A percentile compares a stretch with the other conserved stretches of the same genome.
phyloP scores from a whole-genome alignment of 163 green algal genomes.

The Prototheca wickerhamii region DNA sequence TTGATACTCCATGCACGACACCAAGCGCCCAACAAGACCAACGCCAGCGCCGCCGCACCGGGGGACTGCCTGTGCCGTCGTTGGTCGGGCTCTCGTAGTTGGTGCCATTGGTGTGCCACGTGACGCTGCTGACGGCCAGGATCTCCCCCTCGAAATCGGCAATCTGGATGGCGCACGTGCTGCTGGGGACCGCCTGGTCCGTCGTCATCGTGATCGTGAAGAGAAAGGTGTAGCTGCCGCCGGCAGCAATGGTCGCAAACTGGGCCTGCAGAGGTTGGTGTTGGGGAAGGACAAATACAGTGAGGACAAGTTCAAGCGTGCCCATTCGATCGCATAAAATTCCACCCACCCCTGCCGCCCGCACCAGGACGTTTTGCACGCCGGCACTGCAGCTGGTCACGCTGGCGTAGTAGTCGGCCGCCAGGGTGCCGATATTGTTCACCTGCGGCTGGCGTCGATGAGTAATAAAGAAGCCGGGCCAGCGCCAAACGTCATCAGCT shows the following conservation, averaged over 20 bases:
- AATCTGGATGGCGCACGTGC: slow-evolving; percentile 32
- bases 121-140: slow-evolving; percentile 21
- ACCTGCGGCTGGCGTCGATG: slow-evolving; percentile 42
- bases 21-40: no score
- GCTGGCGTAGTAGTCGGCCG: slow-evolving; percentile 41
- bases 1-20: no score
- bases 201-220: slow-evolving; percentile 43
- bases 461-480: no score
- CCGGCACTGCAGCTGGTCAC: slow-evolving; percentile 18
- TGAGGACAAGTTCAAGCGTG: no score
- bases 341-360: neutral
- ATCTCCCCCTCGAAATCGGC: slow-evolving; percentile 4
- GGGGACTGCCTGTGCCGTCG: neutral
- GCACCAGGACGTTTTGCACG: neutral
- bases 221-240: neutral
- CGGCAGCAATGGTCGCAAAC: neutral
- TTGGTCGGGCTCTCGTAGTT: slow-evolving; percentile 32
- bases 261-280: slow-evolving; percentile 16
- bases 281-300: neutral
- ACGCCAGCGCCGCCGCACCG: neutral
- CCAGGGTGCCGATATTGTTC: slow-evolving; percentile 55
- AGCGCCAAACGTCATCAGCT: no score
- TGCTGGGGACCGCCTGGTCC: slow-evolving; percentile 10
- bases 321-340: neutral
- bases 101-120: slow-evolving; percentile 60